phyloP scores from a whole-genome alignment of 2,329 filamentous ascomycete genomes.

The Pestalotiopsis sp. region DNA sequence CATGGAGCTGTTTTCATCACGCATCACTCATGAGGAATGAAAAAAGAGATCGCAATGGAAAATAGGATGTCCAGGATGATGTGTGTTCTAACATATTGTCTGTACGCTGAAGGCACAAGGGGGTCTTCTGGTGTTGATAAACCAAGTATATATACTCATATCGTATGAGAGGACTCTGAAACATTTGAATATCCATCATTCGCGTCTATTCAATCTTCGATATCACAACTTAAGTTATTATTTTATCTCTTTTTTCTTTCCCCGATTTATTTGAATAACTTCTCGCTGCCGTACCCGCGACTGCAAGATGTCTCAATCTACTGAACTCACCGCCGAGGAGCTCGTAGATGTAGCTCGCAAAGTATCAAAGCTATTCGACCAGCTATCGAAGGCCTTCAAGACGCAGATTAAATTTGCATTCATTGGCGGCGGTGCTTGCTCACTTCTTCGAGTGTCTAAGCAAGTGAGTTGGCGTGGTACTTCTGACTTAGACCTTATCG shows the following conservation, averaged over 20 bases:
- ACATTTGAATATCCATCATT: neutral
- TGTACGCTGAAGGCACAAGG: neutral
- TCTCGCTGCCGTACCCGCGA: neutral
- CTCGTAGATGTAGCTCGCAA: neutral
- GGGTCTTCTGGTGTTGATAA: neutral
- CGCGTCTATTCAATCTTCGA: neutral
- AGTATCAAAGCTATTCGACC: neutral
- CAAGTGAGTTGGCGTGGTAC: neutral
- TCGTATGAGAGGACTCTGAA: neutral
- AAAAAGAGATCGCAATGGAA: no score
- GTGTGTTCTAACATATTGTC: neutral
- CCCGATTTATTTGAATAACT: neutral
- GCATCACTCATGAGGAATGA: no score
- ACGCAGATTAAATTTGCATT: neutral
- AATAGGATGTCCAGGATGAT: neutral
- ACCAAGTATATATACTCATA: constrained; percentile 1
- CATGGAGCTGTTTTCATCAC: no score
- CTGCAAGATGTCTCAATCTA: constrained; percentile 1
- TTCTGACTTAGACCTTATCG: neutral
- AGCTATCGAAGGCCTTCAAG: no score
- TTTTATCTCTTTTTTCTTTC: neutral
- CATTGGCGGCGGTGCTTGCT: constrained; percentile 2
- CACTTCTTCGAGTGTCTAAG: neutral
- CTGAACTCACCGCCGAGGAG: constrained; percentile 1
- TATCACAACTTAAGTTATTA: neutral